Base-by-base conservation (phyloP, 441 rosid species). In the Erodium chrysanthum region DNA sequence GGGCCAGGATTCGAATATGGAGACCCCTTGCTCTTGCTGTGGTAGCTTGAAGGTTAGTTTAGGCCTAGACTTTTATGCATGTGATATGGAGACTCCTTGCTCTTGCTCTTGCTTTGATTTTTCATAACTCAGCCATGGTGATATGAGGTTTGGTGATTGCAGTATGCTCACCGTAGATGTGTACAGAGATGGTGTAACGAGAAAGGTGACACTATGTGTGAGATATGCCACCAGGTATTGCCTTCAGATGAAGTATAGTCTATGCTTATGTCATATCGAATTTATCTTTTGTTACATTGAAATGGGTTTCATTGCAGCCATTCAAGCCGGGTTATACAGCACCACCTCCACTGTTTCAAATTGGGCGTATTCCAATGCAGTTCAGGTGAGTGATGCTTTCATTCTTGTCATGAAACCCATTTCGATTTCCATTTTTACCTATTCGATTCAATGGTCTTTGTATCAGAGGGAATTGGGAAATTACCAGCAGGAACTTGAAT, bases 301-400 rank as follows among this genome's bases (percentile, higher is more conserved):
- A 54, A 8, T 54, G 23, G 9, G 2, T 7, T 12, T 54, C 37
- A 44, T 78, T 79, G 71, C 89, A 92, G 97, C 89, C 78, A 71
- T 93, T 84, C 74, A 83, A 79, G 84, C 95, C 97, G 21, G 96
- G 85, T 15, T 93, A 93, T 74, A 90, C 96, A 8, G 95, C 93
- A 5, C 97, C 97, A 0, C 80, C 97, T 9, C 91, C 93, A 1
- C 67, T 89, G 79, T 83, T 89, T 74, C 97, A 84, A 61, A 70
- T 88, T 62, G 88, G 91, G 58, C 85, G 79, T 21, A 79, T 88
- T 79, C 98, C 98, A 54, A 71, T 87, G 80, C 83, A 79, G 80
- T 83, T 90, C 78, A 86, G 98, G 40, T 33, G 7, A 33, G 90
- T 88, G 70, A 18, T 7, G 25, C 14, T 54, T 2, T 8, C 12